phyloP scores from a whole-genome alignment of 768 basidiomycete species.

The Leucocoprinus birnbaumii region DNA sequence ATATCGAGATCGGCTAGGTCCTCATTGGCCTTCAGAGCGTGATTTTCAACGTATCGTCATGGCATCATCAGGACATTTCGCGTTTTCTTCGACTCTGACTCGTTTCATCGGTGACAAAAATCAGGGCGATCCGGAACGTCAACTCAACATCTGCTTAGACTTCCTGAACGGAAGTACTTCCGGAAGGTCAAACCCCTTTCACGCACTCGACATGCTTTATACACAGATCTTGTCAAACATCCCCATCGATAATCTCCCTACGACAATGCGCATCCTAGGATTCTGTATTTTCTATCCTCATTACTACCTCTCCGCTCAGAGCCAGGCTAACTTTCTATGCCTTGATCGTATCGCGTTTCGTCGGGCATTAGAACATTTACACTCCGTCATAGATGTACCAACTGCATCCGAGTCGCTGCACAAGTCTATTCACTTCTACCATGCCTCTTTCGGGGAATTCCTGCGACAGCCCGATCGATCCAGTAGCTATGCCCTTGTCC shows the following conservation, averaged over 20 bases:
- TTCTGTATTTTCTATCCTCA: not conserved
- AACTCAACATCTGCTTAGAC: slow-evolving; percentile 1
- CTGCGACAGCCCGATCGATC: not conserved
- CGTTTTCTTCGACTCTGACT: not conserved
- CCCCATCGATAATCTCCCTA: not conserved
- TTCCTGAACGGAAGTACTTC: not conserved
- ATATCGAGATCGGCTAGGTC: not conserved
- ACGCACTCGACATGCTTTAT: slow-evolving; percentile 3
- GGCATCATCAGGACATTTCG: slow-evolving; percentile 3
- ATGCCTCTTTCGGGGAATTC: not conserved
- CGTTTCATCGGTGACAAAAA: slow-evolving; percentile 2
- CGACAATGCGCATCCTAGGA: slow-evolving; percentile 6
- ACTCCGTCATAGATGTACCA: not conserved
- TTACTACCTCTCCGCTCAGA: not conserved
- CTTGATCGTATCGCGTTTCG: not conserved
- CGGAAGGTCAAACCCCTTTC: not conserved
- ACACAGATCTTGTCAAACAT: not conserved
- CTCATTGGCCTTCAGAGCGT: slow-evolving; percentile 1
- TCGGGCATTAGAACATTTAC: not conserved
- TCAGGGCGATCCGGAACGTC: not conserved
- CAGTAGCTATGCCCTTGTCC: not conserved
- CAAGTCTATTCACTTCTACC: not conserved
- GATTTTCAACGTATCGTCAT: not conserved
- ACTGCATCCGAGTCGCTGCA: not conserved
- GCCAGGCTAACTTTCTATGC: not conserved